Evolutionary conservation across 106 monocot species (phyloP), one percentile per base, ranked within the genome.

Genomic region (Allium cepa): DNA sequence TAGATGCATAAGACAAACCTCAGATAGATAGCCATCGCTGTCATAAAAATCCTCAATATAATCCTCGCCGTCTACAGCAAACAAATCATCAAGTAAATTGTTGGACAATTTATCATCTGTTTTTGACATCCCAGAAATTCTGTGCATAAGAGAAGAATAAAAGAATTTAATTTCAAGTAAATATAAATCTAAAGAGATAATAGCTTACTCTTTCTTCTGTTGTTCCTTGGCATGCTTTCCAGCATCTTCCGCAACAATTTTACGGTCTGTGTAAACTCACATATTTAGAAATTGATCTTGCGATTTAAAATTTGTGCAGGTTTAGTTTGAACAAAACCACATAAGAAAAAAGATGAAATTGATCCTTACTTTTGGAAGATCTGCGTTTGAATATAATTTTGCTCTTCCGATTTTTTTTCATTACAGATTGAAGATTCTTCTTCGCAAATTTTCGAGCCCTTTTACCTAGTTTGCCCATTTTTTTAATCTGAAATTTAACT

Each of bases 391-490:
- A 48, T 64, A 66, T 49, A 28, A 81, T 53, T 36, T 81, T 79
- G 36, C 68, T 62, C 77, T 84, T 84, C 53, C 88, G 88, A 53
- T 70, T 72, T 60, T 64, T 69, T 77, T 78, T 81, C 17, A 55
- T 28, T n/a, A 82, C 81, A 17, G 81, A 70, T 51, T 82, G 88
- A 18, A 88, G 81, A 50, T 82, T 73, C 84, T 88, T 88, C 67
- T 72, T 74, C 11, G 88, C 88, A 68, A 88, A 88, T 64, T 88
- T 88, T 63, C 88, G 64, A 45, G 88, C 88, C 61, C 69, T 88
- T 79, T 84, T 88, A 62, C 88, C 88, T n/a, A 88, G 70, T 76
- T 84, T 84, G 68, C 70, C 79, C 88, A 84, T 88, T 62, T 45
- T 47, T 73, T 3, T 36, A 5, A 4, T 36, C 36, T 36, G 36